Evolutionary conservation across 192 early-diverging fungal genomes (phyloP), one percentile per base, ranked within the genome.

Genomic region (Backusella tarrabulga): DNA sequence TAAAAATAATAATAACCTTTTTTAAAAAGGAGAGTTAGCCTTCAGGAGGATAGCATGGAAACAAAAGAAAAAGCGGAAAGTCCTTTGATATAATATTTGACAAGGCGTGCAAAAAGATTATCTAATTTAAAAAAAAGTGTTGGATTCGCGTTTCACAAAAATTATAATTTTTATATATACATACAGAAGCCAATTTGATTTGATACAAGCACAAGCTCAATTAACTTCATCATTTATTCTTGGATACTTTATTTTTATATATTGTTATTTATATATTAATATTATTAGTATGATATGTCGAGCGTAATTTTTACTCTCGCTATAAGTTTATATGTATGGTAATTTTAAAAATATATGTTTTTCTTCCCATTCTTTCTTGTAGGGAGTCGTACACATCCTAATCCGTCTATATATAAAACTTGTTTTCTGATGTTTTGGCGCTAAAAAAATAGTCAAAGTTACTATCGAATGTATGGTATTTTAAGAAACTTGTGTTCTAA

Each of bases 81-180:
- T 63, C 56, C 23, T 63, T 63, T 11, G 56, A n/a, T 56, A 56
- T 63, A 63, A 26, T 63, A 63, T 63, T 63, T 63, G 56, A 63
- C 56, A 63, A 63, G 46, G 56, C 56, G 56, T 63, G 56, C 56
- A 63, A 63, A 29, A 50, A 50, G 15, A 50, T 17, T 50, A 50
- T 4, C 46, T 19, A 50, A 26, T 60, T 60, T 60, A 60, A 60
- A 63, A 63, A 60, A 9, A 12, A 63, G 38, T 9, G 11, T 63
- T 63, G 56, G 56, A 63, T 29, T 63, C 56, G 56, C 23, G 56
- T 63, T 26, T 26, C 56, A 63, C 56, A 63, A 63, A 21, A 54
- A 54, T 3, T 8, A 21, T 3, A 14, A 21, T 23, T 23, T 56
- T 11, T 56, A 14, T 63, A 4, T 8, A 14, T 23, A 44, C 1